Evolutionary conservation across 148 eudicot genomes (phyloP).

Genomic region (Heliamphora exappendiculata): DNA sequence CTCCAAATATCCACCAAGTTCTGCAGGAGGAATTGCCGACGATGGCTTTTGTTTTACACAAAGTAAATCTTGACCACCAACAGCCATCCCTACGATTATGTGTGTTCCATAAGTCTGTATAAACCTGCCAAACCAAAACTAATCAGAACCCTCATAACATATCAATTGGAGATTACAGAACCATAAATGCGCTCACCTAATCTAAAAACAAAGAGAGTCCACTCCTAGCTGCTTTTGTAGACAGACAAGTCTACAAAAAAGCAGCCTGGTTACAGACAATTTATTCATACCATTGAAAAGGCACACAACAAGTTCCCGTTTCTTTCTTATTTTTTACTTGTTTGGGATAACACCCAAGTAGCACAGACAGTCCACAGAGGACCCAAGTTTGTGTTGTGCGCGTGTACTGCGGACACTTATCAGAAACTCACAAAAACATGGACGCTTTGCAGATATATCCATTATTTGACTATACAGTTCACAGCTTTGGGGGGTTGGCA

Average conservation of each 20-base stretch:
- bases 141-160: conserved; percentile 20
- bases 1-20: conserved; percentile 71
- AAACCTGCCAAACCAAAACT: conserved; percentile 58
- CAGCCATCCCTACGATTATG: conserved; percentile 77
- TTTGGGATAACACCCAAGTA: not conserved
- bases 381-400: not conserved
- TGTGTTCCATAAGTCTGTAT: conserved; percentile 87
- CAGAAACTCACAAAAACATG: not conserved
- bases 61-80: conserved; percentile 93
- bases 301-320: not conserved
- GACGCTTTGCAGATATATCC: not conserved
- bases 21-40: conserved; percentile 58
- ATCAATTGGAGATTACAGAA: not conserved
- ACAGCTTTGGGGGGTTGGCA: not conserved
- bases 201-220: not conserved
- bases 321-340: not conserved
- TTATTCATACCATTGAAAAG: no score
- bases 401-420: not conserved
- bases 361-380: not conserved
- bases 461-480: not conserved
- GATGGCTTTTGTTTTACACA: conserved; percentile 76
- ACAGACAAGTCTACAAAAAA: not conserved
- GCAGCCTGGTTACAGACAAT: not conserved
- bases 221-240: not conserved
- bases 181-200: not conserved